Evolutionary conservation across 139 green algal genomes (phyloP).

Genomic region (Auxenochlorella pyrenoidosa): DNA sequence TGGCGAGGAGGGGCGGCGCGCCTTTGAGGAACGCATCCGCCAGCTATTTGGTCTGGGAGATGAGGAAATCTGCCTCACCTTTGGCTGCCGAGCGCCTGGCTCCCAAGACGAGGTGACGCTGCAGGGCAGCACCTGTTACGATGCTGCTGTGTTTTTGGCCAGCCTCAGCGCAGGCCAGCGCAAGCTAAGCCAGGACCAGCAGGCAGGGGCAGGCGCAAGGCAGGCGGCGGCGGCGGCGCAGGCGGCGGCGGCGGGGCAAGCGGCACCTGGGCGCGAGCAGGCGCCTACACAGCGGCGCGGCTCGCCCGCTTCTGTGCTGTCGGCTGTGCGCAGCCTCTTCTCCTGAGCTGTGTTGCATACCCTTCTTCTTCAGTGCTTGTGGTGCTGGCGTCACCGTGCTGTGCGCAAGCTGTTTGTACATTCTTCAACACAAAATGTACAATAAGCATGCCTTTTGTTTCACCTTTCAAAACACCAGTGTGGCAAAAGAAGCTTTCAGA

Average conservation of each 20-base stretch:
- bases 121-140: background rate
- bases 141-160: background rate
- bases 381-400: no score
- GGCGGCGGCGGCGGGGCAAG: background rate
- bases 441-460: no score
- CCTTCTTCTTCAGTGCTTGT: no score
- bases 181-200: background rate
- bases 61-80: background rate
- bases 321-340: no score
- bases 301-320: no score
- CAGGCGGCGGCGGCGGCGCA: background rate
- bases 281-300: background rate
- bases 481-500: no score
- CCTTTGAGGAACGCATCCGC: no score
- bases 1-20: no score
- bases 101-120: background rate
- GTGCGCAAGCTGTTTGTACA: background rate
- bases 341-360: no score
- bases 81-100: background rate
- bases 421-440: no score
- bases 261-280: background rate
- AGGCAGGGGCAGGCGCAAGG: background rate
- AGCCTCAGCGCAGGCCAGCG: background rate
- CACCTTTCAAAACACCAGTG: no score
- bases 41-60: no score